These are phyloP conservation scores for Gossypium aridum DNA, from an alignment of 441 rosid genomes.

Conservation along the genomic window DNA sequence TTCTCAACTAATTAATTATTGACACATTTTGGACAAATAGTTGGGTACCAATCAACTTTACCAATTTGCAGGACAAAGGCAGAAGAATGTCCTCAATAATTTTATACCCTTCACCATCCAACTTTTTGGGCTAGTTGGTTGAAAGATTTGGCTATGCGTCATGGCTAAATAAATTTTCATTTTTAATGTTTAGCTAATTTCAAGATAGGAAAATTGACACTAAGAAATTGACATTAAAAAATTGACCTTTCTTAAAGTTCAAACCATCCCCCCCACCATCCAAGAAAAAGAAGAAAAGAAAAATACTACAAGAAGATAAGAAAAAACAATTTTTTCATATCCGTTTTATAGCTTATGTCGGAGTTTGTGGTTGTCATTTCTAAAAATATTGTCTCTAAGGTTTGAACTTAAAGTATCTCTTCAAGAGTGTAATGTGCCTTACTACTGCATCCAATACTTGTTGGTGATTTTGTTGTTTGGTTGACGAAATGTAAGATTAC, in stretches of 20 bases:
- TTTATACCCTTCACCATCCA: conserved; percentile 8
- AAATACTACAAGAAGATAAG: too few relatives aligned
- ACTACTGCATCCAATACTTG: too few relatives aligned
- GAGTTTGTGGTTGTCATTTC: too few relatives aligned
- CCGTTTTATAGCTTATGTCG: too few relatives aligned
- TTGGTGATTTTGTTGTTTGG: too few relatives aligned
- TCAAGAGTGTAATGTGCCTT: too few relatives aligned
- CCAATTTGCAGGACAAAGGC: conserved; percentile 3
- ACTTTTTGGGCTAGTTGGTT: not conserved
- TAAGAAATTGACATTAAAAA: not conserved
- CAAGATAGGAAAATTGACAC: not conserved
- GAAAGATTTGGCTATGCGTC: not conserved
- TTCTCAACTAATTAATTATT: not conserved
- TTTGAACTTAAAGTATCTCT: too few relatives aligned
- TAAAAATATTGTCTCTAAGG: too few relatives aligned
- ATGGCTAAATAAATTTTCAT: not conserved
- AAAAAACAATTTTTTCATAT: too few relatives aligned
- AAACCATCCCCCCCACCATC: too few relatives aligned
- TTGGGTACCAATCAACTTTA: not conserved
- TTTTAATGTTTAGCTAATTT: not conserved
- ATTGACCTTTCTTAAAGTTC: not conserved
- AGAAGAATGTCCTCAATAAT: conserved; percentile 11
- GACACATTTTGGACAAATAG: not conserved
- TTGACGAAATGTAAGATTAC: too few relatives aligned
- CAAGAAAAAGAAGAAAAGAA: not conserved